Conservation (phyloP, 208 protist genomes). For the Leishmania arabica region DNA sequence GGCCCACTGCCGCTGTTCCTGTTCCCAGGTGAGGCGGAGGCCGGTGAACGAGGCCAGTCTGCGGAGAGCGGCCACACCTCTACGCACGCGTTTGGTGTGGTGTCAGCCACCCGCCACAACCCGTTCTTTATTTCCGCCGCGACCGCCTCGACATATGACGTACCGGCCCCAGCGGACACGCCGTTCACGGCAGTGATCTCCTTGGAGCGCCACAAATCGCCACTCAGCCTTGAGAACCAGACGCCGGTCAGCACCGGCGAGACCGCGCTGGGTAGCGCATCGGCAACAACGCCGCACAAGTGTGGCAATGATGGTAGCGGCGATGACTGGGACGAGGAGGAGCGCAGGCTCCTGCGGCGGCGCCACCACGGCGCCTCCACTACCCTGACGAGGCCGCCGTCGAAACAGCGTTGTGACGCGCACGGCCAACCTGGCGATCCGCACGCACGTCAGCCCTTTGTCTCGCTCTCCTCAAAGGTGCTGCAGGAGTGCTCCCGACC, state of each 20-base stretch:
- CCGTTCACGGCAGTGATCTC: neutral
- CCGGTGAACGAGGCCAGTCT: neutral
- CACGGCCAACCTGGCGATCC: too few relatives aligned
- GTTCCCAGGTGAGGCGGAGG: slow-evolving; percentile 15
- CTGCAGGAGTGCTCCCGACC: neutral
- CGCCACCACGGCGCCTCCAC: neutral
- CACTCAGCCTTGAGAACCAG: neutral
- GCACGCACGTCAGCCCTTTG: neutral
- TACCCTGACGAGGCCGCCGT: neutral
- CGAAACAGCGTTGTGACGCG: neutral
- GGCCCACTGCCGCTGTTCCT: slow-evolving; percentile 41
- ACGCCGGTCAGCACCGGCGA: neutral
- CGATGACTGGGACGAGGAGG: slow-evolving; percentile 38
- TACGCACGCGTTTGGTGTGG: neutral
- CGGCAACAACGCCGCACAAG: neutral
- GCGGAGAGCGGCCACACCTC: neutral
- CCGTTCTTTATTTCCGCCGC: slow-evolving; percentile 6
- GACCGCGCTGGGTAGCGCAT: neutral
- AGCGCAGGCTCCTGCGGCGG: slow-evolving; percentile 7
- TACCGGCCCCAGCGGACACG: neutral
- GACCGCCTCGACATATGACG: neutral
- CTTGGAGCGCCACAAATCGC: neutral
- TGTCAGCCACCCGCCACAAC: slow-evolving; percentile 4
- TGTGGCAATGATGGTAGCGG: neutral
- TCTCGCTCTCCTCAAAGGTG: neutral